phyloP scores from a whole-genome alignment of 805 yeast genomes.

The Saccharomycopsis synnaedendra region DNA sequence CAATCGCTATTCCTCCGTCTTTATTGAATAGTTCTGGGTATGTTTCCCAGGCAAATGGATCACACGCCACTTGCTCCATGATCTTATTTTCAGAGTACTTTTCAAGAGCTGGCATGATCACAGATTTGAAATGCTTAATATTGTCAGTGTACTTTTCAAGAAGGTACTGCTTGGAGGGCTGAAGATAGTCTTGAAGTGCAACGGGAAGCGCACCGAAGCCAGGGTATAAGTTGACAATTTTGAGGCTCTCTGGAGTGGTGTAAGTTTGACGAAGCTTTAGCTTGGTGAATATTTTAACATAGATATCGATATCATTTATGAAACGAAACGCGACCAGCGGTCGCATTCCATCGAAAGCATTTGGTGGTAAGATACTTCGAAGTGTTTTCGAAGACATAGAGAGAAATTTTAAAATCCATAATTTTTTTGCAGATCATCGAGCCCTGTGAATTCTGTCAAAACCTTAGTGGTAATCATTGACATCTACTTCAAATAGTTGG shows the following conservation, averaged over 20 bases:
- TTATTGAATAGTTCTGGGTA: conserved; percentile 37
- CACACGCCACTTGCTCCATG: conserved; percentile 20
- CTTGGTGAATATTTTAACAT: background rate
- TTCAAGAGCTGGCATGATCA: conserved; percentile 19
- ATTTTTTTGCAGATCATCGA: too few species aligned
- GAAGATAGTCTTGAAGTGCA: conserved; percentile 44
- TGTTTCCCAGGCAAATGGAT: conserved; percentile 63
- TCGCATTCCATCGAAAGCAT: background rate
- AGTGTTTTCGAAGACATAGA: too few species aligned
- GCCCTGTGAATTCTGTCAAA: too few species aligned
- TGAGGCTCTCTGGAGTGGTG: conserved; percentile 22
- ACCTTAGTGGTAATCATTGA: too few species aligned
- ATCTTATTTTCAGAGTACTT: background rate
- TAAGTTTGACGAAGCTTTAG: background rate
- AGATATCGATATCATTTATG: background rate
- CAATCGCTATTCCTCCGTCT: conserved; percentile 23
- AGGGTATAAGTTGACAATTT: conserved; percentile 49
- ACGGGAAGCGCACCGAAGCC: conserved; percentile 52
- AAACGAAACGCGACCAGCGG: too few species aligned
- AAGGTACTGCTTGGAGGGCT: conserved; percentile 54
- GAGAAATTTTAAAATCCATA: too few species aligned
- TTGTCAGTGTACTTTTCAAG: conserved; percentile 36
- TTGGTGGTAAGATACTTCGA: background rate
- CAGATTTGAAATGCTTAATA: conserved; percentile 10
- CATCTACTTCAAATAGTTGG: too few species aligned